Evolutionary conservation across 495 filamentous ascomycete genomes (phyloP).

Genomic region (Gamarada debralockiae): DNA sequence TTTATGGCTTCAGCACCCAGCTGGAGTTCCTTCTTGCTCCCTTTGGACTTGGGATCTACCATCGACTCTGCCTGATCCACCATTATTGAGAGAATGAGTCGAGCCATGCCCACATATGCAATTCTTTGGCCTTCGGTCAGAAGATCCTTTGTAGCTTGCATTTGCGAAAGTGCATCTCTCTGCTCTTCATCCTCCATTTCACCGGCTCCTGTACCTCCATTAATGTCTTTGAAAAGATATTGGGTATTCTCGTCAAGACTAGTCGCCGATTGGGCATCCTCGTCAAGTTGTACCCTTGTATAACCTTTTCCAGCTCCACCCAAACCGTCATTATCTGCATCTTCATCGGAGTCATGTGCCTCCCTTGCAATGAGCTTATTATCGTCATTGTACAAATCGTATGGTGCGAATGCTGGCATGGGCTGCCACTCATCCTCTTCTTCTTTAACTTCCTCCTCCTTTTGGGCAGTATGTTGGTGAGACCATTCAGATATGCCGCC

Average conservation of each 20-base stretch:
- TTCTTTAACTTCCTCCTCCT: constrained; percentile 44
- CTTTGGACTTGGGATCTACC: constrained; percentile 21
- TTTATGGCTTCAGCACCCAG: constrained; percentile 71
- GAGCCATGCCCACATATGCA: constrained; percentile 88
- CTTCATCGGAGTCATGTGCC: constrained; percentile 63
- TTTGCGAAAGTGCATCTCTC: constrained; percentile 80
- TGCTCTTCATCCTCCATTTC: constrained; percentile 73
- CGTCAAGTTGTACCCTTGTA: constrained; percentile 86
- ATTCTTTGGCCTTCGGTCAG: constrained; percentile 94
- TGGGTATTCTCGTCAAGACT: constrained; percentile 97
- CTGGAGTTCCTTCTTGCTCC: constrained; percentile 63
- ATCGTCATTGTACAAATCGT: constrained; percentile 94
- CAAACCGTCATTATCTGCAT: constrained; percentile 65
- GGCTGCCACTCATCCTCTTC: constrained; percentile 75
- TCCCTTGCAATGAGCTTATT: constrained; percentile 81
- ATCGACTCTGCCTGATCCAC: constrained; percentile 53
- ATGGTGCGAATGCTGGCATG: constrained; percentile 90
- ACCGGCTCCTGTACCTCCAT: constrained; percentile 44
- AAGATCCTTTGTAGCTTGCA: constrained; percentile 93
- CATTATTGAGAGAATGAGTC: constrained; percentile 77
- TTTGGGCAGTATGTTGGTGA: constrained; percentile 69
- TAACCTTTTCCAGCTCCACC: constrained; percentile 94
- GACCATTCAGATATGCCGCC: constrained; percentile 76
- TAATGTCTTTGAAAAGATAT: constrained; percentile 79
- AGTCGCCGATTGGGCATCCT: constrained; percentile 88